Evolutionary conservation across 345 rosid genomes (phyloP).

Genomic region (Zanthoxylum bungeanum): DNA sequence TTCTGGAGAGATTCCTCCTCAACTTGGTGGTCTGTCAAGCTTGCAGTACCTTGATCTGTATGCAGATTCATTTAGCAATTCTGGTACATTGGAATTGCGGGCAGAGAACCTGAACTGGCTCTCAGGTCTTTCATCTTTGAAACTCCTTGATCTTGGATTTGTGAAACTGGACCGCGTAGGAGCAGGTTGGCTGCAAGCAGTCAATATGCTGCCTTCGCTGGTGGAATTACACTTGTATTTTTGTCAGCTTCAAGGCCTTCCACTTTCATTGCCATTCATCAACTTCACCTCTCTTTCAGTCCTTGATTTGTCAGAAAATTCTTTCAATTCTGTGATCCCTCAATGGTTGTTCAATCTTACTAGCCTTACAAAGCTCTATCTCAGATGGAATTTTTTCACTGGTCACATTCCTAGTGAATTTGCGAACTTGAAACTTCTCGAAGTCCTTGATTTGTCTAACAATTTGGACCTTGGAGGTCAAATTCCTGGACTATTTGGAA

Average conservation of each 20-base stretch:
- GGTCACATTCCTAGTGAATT: slow-evolving; percentile 41
- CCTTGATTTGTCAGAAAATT: slow-evolving; percentile 52
- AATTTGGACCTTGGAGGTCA: slow-evolving; percentile 37
- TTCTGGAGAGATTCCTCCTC: slow-evolving; percentile 26
- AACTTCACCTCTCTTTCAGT: slow-evolving; percentile 47
- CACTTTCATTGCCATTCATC: slow-evolving; percentile 26
- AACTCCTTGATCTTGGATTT: slow-evolving; percentile 36
- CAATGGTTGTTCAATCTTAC: slow-evolving; percentile 53
- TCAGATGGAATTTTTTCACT: slow-evolving; percentile 32
- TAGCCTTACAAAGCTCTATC: slow-evolving; percentile 37
- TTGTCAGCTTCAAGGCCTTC: slow-evolving; percentile 33
- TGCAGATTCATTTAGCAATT: slow-evolving; percentile 24
- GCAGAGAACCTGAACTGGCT: slow-evolving; percentile 39
- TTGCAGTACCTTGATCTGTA: slow-evolving; percentile 18
- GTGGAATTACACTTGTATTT: slow-evolving; percentile 36
- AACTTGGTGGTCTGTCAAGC: slow-evolving; percentile 24
- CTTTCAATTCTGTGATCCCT: slow-evolving; percentile 40
- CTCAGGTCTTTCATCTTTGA: slow-evolving; percentile 35
- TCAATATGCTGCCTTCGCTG: slow-evolving; percentile 36
- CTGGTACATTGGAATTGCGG: slow-evolving; percentile 9
- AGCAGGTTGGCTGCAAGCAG: slow-evolving; percentile 35
- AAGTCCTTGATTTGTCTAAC: slow-evolving; percentile 37
- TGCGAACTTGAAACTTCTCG: slow-evolving; percentile 26
- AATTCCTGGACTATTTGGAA: slow-evolving; percentile 36
- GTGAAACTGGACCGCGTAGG: slow-evolving; percentile 31